Conservation (phyloP, 108 stramenopile genomes). For the Tribonema minus region DNA sequence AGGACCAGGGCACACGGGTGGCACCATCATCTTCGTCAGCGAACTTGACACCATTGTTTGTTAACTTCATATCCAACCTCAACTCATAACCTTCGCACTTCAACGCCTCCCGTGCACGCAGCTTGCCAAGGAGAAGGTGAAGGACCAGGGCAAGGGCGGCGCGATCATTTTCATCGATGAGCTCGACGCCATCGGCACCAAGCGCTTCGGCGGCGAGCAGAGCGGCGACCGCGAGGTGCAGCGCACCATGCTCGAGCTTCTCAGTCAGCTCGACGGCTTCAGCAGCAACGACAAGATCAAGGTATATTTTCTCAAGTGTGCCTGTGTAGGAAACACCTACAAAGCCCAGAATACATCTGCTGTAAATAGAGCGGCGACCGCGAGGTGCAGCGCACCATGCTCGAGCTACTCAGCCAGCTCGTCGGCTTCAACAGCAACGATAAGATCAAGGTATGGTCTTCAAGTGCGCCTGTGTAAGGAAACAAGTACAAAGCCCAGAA, state of each 20-base stretch:
- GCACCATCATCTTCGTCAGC: conserved; percentile 61
- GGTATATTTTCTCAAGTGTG: too few species aligned
- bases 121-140: conserved; percentile 50
- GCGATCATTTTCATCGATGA: conserved; percentile 98
- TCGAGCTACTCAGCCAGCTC: conserved; percentile 95
- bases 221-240: conserved; percentile 97
- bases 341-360: conserved; percentile 94
- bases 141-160: conserved; percentile 50
- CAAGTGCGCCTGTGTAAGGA: too few species aligned
- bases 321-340: too few species aligned
- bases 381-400: conserved; percentile 99
- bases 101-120: not conserved
- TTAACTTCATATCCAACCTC: too few species aligned
- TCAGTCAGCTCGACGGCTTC: conserved; percentile 97
- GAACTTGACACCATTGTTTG: too few species aligned
- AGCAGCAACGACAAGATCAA: conserved; percentile 95
- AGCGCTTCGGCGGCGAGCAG: conserved; percentile 97
- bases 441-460: conserved; percentile 96
- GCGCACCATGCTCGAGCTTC: conserved; percentile 97
- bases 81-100: too few species aligned
- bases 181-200: conserved; percentile 98
- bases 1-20: conserved; percentile 43
- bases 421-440: conserved; percentile 94
- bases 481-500: too few species aligned
- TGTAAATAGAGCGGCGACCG: conserved; percentile 95